Base-by-base conservation (phyloP, 1,139 yeast genomes). In the Scheffersomyces insectosa region DNA sequence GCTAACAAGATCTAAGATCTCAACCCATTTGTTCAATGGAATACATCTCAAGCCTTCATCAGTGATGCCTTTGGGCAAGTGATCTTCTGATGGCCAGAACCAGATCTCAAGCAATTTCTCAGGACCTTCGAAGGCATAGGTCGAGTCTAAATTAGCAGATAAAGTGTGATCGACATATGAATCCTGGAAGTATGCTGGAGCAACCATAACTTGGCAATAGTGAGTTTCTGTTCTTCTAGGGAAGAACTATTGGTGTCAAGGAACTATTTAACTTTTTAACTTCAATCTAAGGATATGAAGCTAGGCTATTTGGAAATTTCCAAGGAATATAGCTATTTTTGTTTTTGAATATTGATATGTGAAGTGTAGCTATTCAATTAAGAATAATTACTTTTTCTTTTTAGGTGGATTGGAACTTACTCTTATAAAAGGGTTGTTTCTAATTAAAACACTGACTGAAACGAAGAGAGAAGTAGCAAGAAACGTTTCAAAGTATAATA, bases 71-170 rank as follows among this genome's bases (percentile, higher is more conserved):
- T 57, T 51, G 2, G 86, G 84, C 27, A 71, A 54, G 27, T 61
- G 57, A 20, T 55, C 47, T 34, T 65, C 69, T 8, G 69, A 58
- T 16, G 72, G 60, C 61, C 83, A 83, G 60, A 90, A 85, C 97
- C 97, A 91, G 46, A 93, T 73, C 62, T 93, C 97, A 40, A 93
- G 72, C 45, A 93, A 75, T 67, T 93, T 93, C 66, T 93, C 99
- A 15, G 99, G 98, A 10, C 99, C 99, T 70, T 91, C 98, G 62
- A 91, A 91, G 3, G 97, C 97, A 60, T 82, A 85, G 14, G 95
- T 77, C 28, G 97, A 89, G 66, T 91, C 97, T 52, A 90, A 70
- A 52, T 79, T 77, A 40, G 84, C 84, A n/a, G 95, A 83, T 41
- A 88, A 70, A 51, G 83, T 87, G 65, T 85, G 89, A 63, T 89